These are phyloP conservation scores for Globisporangium okanoganense DNA, from an alignment of 352 stramenopile genomes.

Conservation along the genomic window DNA sequence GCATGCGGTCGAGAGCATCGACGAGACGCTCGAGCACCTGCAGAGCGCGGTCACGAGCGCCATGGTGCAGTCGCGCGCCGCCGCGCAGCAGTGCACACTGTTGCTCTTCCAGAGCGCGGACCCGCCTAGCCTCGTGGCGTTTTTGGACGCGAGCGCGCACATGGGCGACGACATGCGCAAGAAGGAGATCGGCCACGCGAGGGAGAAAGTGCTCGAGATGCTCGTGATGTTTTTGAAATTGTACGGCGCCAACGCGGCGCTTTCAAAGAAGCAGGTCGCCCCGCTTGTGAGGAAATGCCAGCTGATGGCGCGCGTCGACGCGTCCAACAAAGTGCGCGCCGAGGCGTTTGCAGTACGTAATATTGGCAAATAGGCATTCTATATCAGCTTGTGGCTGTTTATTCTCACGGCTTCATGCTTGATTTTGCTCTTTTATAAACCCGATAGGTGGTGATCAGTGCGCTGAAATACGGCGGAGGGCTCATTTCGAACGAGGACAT, in stretches of 20 bases:
- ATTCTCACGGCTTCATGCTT: neutral
- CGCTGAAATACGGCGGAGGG: conserved; percentile 39
- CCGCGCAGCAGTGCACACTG: conserved; percentile 62
- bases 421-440: neutral
- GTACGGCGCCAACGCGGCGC: conserved; percentile 40
- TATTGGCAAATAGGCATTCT: neutral
- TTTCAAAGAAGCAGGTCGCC: conserved; percentile 44
- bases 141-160: conserved; percentile 45
- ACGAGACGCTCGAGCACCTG: conserved; percentile 60
- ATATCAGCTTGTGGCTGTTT: neutral
- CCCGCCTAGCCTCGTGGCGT: conserved; percentile 49
- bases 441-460: conserved; percentile 48
- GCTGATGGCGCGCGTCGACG: conserved; percentile 42
- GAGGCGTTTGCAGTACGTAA: conserved; percentile 35
- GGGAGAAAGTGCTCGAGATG: conserved; percentile 45
- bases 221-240: conserved; percentile 48
- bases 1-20: conserved; percentile 56
- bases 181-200: conserved; percentile 43
- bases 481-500: conserved; percentile 42
- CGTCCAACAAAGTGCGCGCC: conserved; percentile 65
- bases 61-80: conserved; percentile 55
- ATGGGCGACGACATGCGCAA: conserved; percentile 56
- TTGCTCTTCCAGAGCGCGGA: conserved; percentile 52
- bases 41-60: conserved; percentile 33
- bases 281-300: conserved; percentile 43